These are phyloP conservation scores for Plasmodium blacklocki DNA, from an alignment of 169 alveolate species.

Conservation along the genomic window DNA sequence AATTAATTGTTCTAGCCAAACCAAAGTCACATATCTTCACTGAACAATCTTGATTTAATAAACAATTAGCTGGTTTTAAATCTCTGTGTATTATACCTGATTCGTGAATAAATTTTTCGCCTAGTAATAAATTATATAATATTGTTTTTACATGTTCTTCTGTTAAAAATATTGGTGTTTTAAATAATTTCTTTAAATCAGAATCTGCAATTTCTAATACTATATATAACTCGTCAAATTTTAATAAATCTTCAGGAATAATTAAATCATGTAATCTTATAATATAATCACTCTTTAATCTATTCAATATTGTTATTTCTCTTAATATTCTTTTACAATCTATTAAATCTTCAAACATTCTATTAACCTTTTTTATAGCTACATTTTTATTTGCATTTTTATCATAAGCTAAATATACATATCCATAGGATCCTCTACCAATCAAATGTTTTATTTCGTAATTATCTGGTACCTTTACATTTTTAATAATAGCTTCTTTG, in stretches of 20 bases:
- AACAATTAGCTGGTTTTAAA: slow-evolving; percentile 98
- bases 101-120: slow-evolving; percentile 95
- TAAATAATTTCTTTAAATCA: slow-evolving; percentile 96
- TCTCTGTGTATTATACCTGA: slow-evolving; percentile 98
- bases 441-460: slow-evolving; percentile 91
- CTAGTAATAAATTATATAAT: slow-evolving; percentile 94
- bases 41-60: slow-evolving; percentile 98
- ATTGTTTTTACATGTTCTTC: slow-evolving; percentile 94
- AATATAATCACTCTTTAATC: slow-evolving; percentile 93
- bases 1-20: slow-evolving; percentile 92
- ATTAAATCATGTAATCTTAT: slow-evolving; percentile 93
- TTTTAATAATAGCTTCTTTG: slow-evolving; percentile 66
- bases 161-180: slow-evolving; percentile 94
- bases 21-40: slow-evolving; percentile 99
- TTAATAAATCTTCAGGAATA: slow-evolving; percentile 92
- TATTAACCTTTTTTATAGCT: slow-evolving; percentile 96
- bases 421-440: slow-evolving; percentile 96
- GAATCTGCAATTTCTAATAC: slow-evolving; percentile 98
- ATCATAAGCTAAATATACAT: slow-evolving; percentile 92
- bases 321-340: slow-evolving; percentile 97
- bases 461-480: slow-evolving; percentile 85
- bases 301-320: slow-evolving; percentile 94
- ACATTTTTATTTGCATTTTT: slow-evolving; percentile 88
- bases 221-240: slow-evolving; percentile 95
- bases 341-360: slow-evolving; percentile 96